Percentiles rank a stretch among this genome's conserved stretches.
Evolutionary conservation across 2,329 filamentous ascomycete genomes (phyloP).

Genomic region (Tolypocladium amazonense): DNA sequence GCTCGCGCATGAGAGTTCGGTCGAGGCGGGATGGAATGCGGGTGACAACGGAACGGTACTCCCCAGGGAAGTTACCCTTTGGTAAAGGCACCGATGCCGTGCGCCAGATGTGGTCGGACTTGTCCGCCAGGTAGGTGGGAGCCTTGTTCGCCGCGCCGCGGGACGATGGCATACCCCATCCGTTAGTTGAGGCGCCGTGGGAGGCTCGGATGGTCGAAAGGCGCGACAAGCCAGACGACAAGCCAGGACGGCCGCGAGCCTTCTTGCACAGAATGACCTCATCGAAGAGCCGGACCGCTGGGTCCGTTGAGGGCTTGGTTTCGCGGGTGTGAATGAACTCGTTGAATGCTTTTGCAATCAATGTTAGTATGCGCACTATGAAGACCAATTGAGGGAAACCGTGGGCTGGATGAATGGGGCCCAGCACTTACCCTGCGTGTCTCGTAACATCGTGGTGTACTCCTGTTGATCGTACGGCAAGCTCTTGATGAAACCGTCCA

Average conservation of each 20-base stretch:
- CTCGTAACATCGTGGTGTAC: constrained; percentile 52
- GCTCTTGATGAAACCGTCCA: constrained; percentile 54
- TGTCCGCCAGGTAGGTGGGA: constrained; percentile 58
- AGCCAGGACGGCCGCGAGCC: constrained; percentile 51
- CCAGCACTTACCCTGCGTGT: constrained; percentile 47
- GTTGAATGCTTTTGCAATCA: constrained; percentile 42
- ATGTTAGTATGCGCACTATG: background rate
- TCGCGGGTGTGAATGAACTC: constrained; percentile 81
- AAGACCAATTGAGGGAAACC: background rate
- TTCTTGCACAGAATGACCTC: constrained; percentile 75
- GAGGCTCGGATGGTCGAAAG: constrained; percentile 49
- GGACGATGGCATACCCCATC: constrained; percentile 23
- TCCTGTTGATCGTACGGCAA: constrained; percentile 56
- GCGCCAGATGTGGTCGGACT: constrained; percentile 70
- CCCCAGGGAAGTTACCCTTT: constrained; percentile 50
- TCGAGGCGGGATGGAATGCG: constrained; percentile 76
- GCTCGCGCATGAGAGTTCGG: constrained; percentile 80
- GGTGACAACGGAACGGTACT: constrained; percentile 50
- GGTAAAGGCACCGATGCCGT: constrained; percentile 50
- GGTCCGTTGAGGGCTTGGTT: constrained; percentile 48
- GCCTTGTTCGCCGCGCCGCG: constrained; percentile 26
- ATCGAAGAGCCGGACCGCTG: constrained; percentile 67
- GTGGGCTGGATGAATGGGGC: background rate
- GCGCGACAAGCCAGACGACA: constrained; percentile 54
- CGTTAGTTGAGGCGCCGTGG: constrained; percentile 35